These are phyloP conservation scores for Lepidium aucheri DNA, from an alignment of 345 rosid species.

Conservation along the genomic window DNA sequence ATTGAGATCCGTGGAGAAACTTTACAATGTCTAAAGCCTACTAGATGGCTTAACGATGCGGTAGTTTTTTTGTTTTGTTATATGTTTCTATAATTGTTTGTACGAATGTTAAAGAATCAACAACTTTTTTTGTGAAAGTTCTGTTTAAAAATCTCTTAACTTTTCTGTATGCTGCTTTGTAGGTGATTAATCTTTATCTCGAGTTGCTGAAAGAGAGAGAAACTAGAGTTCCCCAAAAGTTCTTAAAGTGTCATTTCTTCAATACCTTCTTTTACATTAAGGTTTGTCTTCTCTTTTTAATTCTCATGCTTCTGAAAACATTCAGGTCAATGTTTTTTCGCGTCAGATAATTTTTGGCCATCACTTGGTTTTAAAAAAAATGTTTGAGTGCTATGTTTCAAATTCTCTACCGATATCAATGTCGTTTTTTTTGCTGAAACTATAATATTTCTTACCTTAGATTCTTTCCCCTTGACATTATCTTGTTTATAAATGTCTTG, in stretches of 20 bases:
- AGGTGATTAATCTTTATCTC: slow-evolving; percentile 83
- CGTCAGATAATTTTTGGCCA: no score
- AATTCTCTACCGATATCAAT: neutral
- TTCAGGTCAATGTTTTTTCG: neutral
- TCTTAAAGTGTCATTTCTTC: slow-evolving; percentile 82
- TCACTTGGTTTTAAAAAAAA: no score
- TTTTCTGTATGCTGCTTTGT: slow-evolving; percentile 2
- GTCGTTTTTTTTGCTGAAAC: no score
- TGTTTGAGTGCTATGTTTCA: neutral
- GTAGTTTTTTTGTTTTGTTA: neutral
- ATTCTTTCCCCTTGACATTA: neutral
- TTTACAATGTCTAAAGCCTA: neutral
- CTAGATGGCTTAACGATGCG: neutral
- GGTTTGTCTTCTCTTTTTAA: slow-evolving; percentile 34
- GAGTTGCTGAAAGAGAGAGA: slow-evolving; percentile 90
- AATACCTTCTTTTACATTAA: slow-evolving; percentile 83
- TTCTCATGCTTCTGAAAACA: neutral
- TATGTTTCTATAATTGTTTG: neutral
- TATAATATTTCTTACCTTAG: no score
- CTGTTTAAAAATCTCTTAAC: neutral
- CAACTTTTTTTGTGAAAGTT: no score
- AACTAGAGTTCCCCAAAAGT: slow-evolving; percentile 65
- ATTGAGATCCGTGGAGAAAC: slow-evolving; percentile 26
- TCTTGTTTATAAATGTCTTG: neutral
- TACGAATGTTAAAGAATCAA: neutral